phyloP scores from a whole-genome alignment of 306 rosid species.

The Trifolium pratense region DNA sequence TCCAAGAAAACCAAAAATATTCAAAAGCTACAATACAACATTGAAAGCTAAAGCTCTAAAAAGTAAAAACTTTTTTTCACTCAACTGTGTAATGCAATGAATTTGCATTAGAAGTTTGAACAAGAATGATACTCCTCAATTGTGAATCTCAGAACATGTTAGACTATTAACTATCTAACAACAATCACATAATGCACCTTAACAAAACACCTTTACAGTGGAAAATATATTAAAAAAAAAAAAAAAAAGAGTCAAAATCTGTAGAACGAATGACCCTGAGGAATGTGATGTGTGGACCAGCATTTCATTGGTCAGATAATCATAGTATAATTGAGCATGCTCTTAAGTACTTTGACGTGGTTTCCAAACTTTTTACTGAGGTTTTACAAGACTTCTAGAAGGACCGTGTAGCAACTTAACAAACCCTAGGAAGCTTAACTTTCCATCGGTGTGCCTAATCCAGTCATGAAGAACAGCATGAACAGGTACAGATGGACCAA shows the following conservation, averaged over 20 bases:
- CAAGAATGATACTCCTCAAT: constrained; percentile 43
- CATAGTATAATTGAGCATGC: constrained; percentile 40
- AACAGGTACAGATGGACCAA: constrained; percentile 87
- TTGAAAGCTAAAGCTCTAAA: constrained; percentile 10
- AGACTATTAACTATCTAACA: constrained; percentile 47
- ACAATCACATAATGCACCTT: constrained; percentile 48
- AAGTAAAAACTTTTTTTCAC: constrained; percentile 15
- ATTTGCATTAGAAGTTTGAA: constrained; percentile 36
- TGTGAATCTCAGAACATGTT: constrained; percentile 48
- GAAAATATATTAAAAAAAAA: constrained; percentile 36
- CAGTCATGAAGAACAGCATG: constrained; percentile 94
- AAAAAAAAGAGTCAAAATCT: constrained; percentile 36
- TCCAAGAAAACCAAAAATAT: constrained; percentile 11
- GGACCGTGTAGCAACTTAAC: constrained; percentile 85
- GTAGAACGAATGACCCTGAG: too few relatives aligned
- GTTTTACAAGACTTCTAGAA: constrained; percentile 65
- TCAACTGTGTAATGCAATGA: constrained; percentile 29
- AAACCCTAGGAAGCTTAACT: constrained; percentile 91
- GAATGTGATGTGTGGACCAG: constrained; percentile 37
- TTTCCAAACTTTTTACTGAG: constrained; percentile 52
- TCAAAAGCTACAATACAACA: constrained; percentile 11
- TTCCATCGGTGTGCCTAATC: constrained; percentile 93
- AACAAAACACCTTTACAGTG: constrained; percentile 67
- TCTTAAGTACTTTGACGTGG: constrained; percentile 35
- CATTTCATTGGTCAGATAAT: constrained; percentile 44